Evolutionary conservation across 2,329 filamentous ascomycete species (phyloP).

Genomic region (Aspergillus ochraceoroseus): DNA sequence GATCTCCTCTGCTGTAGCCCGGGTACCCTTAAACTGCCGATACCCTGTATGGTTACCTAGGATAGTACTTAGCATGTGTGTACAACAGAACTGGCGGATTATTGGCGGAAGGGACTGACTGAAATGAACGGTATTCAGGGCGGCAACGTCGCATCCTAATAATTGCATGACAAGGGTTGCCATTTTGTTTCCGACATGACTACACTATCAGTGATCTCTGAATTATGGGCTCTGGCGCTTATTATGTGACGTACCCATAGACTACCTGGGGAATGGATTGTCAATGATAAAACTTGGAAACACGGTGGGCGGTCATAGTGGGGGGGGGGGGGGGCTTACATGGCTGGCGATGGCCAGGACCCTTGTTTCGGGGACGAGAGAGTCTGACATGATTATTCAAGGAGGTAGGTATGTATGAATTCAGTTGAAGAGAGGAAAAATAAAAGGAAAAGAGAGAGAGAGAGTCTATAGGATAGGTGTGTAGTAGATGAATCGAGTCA

Average conservation of each 20-base stretch:
- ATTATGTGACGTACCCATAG: constrained; percentile 29
- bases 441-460: too few species aligned
- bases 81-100: too few species aligned
- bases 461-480: too few species aligned
- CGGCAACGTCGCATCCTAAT: constrained; percentile 86
- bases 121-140: constrained; percentile 95
- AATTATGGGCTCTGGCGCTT: not conserved
- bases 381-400: constrained; percentile 32
- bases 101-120: too few species aligned
- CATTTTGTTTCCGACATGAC: constrained; percentile 97
- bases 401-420: not conserved
- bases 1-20: constrained; percentile 76
- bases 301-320: constrained; percentile 3
- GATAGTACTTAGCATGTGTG: too few species aligned
- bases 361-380: constrained; percentile 55
- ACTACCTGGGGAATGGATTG: constrained; percentile 26
- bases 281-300: constrained; percentile 5
- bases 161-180: constrained; percentile 91
- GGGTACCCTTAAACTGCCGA: constrained; percentile 77
- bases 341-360: constrained; percentile 91
- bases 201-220: constrained; percentile 37
- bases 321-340: constrained; percentile 53
- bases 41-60: constrained; percentile 94
- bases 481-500: too few species aligned
- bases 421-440: too few species aligned